Evolutionary conservation across 371 early-diverging fungal species (phyloP).

Genomic region (Dinochytrium kinnereticum): DNA sequence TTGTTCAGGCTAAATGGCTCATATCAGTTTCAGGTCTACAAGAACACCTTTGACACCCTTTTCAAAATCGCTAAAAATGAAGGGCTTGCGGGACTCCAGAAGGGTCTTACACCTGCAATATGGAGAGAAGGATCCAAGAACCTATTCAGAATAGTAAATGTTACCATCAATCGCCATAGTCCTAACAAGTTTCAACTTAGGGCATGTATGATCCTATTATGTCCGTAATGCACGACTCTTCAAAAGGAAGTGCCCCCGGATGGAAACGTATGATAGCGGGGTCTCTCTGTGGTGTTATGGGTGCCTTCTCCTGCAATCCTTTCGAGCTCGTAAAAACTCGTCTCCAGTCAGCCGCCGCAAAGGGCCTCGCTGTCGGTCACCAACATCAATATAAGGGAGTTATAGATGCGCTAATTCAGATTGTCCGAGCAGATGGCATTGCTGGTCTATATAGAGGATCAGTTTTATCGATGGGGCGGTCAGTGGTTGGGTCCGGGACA

Average conservation of each 20-base stretch:
- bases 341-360: constrained; percentile 59
- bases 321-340: constrained; percentile 75
- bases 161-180: neutral
- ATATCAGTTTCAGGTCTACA: constrained; percentile 70
- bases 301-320: constrained; percentile 72
- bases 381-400: constrained; percentile 64
- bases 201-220: constrained; percentile 74
- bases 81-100: constrained; percentile 69
- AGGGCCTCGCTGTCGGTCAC: constrained; percentile 62
- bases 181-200: constrained; percentile 27
- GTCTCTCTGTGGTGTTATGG: constrained; percentile 71
- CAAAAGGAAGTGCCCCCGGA: constrained; percentile 60
- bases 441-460: constrained; percentile 62
- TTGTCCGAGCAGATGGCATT: constrained; percentile 57
- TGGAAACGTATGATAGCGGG: constrained; percentile 77
- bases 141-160: constrained; percentile 65
- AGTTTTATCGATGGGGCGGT: constrained; percentile 63
- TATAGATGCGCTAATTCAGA: constrained; percentile 57
- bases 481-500: constrained; percentile 65
- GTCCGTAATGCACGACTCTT: constrained; percentile 60
- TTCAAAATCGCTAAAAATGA: constrained; percentile 67
- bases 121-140: constrained; percentile 71
- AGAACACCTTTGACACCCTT: constrained; percentile 65
- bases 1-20: no score
- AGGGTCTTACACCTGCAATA: constrained; percentile 71